Evolutionary conservation across 495 filamentous ascomycete species (phyloP).

Genomic region (Aspergillus bridgeri): DNA sequence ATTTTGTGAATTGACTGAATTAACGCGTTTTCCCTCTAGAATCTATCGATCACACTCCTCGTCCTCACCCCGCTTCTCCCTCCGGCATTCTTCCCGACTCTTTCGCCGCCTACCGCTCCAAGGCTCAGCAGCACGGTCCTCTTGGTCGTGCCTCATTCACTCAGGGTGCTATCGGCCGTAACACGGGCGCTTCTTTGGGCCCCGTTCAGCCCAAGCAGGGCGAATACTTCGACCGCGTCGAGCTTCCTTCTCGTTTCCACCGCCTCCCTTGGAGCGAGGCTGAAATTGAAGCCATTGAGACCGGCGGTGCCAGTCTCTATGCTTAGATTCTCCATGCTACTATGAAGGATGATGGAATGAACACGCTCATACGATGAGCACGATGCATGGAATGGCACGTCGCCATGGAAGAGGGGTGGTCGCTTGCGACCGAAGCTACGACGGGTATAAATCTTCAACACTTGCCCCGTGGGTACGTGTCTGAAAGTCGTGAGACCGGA

Average conservation of each 20-base stretch:
- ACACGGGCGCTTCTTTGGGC: constrained; percentile 64
- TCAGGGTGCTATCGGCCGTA: constrained; percentile 57
- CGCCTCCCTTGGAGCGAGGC: constrained; percentile 64
- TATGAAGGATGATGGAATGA: constrained; percentile 18
- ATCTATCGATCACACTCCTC: constrained; percentile 66
- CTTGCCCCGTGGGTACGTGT: not conserved
- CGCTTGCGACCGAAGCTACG: not conserved
- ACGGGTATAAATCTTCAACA: not conserved
- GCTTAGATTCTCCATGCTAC: constrained; percentile 30
- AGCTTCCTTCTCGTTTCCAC: constrained; percentile 81
- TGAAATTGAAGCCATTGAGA: constrained; percentile 95
- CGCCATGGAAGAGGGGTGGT: not conserved
- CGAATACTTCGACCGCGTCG: constrained; percentile 80
- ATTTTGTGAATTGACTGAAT: not conserved
- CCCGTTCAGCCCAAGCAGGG: constrained; percentile 67
- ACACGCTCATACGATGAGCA: constrained; percentile 12
- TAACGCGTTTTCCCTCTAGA: constrained; percentile 43
- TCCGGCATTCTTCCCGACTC: constrained; percentile 57
- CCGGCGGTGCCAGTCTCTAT: constrained; percentile 75
- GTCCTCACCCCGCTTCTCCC: constrained; percentile 64
- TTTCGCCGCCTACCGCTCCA: constrained; percentile 87
- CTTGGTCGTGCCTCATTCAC: constrained; percentile 49
- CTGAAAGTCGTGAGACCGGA: constrained; percentile 4
- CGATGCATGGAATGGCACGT: not conserved
- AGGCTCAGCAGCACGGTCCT: constrained; percentile 92